Conservation (phyloP, 2,329 filamentous ascomycete species). For the Balansia obtecta region DNA sequence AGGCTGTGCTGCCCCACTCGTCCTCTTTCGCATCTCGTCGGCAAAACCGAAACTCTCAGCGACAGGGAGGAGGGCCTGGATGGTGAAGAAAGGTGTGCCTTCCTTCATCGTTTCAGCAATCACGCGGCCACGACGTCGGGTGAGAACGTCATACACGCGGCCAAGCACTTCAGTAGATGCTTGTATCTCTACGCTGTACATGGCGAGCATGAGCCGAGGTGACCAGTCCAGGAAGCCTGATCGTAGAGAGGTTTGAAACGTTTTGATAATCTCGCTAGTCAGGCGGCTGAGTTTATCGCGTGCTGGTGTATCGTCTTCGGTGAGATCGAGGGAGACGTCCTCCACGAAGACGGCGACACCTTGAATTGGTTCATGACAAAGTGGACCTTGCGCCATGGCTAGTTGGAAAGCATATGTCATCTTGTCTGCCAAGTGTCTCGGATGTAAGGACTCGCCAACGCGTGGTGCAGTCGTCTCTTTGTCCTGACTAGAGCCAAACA, state of each 20-base stretch:
- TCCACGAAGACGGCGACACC: slow-evolving; percentile 87
- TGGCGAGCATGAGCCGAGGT: slow-evolving; percentile 85
- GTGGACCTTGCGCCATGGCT: slow-evolving; percentile 73
- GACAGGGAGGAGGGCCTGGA: slow-evolving; percentile 75
- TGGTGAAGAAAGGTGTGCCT: slow-evolving; percentile 92
- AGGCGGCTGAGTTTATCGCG: slow-evolving; percentile 63
- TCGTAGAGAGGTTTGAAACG: slow-evolving; percentile 71
- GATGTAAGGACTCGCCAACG: slow-evolving; percentile 37
- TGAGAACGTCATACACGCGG: slow-evolving; percentile 95
- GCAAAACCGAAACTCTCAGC: slow-evolving; percentile 93
- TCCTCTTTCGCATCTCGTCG: slow-evolving; percentile 93
- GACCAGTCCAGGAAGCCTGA: slow-evolving; percentile 91
- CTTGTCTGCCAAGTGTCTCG: slow-evolving; percentile 73
- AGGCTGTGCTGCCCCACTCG: slow-evolving; percentile 78
- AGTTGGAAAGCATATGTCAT: slow-evolving; percentile 91
- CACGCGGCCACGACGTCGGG: slow-evolving; percentile 78
- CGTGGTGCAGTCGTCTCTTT: slow-evolving; percentile 22
- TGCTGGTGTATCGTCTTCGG: slow-evolving; percentile 41
- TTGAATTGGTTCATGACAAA: slow-evolving; percentile 88
- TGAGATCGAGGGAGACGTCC: slow-evolving; percentile 51
- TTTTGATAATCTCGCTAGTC: slow-evolving; percentile 87
- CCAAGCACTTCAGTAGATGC: slow-evolving; percentile 91
- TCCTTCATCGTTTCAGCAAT: slow-evolving; percentile 87
- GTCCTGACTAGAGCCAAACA: slow-evolving; percentile 37
- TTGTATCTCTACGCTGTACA: slow-evolving; percentile 98